phyloP scores from a whole-genome alignment of 2,329 filamentous ascomycete genomes.

The Erysiphe pulchra region DNA sequence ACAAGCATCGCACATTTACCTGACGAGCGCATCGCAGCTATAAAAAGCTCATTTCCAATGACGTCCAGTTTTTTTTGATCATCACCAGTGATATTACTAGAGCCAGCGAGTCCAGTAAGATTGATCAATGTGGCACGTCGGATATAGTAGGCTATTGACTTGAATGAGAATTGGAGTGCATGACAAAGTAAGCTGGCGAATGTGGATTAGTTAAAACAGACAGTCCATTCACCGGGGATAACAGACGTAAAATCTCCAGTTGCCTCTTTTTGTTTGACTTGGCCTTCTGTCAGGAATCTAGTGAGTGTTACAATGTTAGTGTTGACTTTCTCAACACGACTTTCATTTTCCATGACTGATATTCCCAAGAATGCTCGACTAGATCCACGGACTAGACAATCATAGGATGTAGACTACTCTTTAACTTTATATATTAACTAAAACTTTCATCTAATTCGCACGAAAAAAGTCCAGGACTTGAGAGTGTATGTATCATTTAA shows the following conservation, averaged over 20 bases:
- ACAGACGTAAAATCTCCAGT: slow-evolving; percentile 88
- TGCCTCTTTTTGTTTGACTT: slow-evolving; percentile 75
- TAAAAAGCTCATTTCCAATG: slow-evolving; percentile 94
- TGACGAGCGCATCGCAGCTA: slow-evolving; percentile 79
- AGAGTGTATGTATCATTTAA: too few relatives aligned
- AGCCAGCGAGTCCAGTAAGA: slow-evolving; percentile 80
- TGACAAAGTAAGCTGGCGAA: slow-evolving; percentile 62
- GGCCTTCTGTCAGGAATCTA: slow-evolving; percentile 87
- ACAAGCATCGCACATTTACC: slow-evolving; percentile 78
- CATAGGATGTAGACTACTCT: too few relatives aligned
- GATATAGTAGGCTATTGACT: slow-evolving; percentile 98
- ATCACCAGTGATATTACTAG: slow-evolving; percentile 84
- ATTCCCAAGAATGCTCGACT: too few relatives aligned
- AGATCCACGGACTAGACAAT: too few relatives aligned
- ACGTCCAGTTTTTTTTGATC: slow-evolving; percentile 99
- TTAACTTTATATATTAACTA: too few relatives aligned
- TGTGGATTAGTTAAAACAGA: background rate
- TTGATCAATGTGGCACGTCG: slow-evolving; percentile 86
- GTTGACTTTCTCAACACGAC: slow-evolving; percentile 52
- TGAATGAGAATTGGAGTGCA: slow-evolving; percentile 97
- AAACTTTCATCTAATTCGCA: too few relatives aligned
- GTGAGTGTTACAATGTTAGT: slow-evolving; percentile 91
- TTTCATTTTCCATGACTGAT: background rate
- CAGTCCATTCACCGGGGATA: background rate
- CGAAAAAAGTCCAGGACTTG: too few relatives aligned